These are phyloP conservation scores for Bretschneidera sinensis DNA, from an alignment of 345 rosid species.

Conservation along the genomic window DNA sequence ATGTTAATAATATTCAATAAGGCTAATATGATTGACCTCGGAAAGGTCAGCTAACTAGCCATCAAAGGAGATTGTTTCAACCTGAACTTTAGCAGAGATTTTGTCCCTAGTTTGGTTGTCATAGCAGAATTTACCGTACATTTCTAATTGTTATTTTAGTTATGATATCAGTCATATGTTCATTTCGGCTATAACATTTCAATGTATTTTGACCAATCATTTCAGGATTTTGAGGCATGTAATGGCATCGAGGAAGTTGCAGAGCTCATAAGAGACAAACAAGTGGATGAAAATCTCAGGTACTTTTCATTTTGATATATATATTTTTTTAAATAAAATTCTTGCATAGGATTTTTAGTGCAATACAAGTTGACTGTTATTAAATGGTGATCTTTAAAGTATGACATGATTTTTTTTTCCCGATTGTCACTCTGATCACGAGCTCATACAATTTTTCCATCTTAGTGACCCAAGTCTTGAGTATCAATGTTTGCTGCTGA, in stretches of 20 bases:
- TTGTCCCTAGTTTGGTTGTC: too few species aligned
- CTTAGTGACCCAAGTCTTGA: not conserved
- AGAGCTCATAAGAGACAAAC: slow-evolving; percentile 76
- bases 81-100: not conserved
- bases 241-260: slow-evolving; percentile 93
- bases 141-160: not conserved
- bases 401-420: too few species aligned
- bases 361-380: not conserved
- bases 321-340: too few species aligned
- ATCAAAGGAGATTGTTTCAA: not conserved
- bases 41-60: not conserved
- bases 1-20: too few species aligned
- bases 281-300: slow-evolving; percentile 96
- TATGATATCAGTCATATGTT: slow-evolving; percentile 1
- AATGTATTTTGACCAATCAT: slow-evolving; percentile 9
- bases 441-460: too few species aligned
- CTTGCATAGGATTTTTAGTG: not conserved
- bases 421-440: not conserved
- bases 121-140: too few species aligned
- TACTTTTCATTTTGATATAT: slow-evolving; percentile 9
- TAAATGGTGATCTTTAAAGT: not conserved
- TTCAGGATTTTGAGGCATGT: slow-evolving; percentile 79
- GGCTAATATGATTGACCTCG: not conserved
- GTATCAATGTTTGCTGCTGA: not conserved
- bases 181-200: not conserved